Evolutionary conservation across 2,329 filamentous ascomycete species (phyloP), one percentile per base, ranked within the genome.

Genomic region (Fusarium dimerum): DNA sequence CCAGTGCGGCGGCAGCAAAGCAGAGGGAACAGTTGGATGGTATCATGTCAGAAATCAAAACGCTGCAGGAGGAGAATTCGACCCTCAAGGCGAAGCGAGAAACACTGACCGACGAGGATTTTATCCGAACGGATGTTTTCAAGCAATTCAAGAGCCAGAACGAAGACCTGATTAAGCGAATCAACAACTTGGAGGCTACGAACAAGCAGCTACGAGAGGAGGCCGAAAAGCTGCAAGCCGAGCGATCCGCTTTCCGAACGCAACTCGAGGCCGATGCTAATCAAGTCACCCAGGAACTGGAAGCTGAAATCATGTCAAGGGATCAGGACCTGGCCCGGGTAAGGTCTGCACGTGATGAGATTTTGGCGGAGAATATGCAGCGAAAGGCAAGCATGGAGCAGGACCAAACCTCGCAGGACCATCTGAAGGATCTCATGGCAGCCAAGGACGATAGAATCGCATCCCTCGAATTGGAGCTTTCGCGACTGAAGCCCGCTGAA

Each of bases 81-180:
- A 81, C 85, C 6, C 75, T 93, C 34, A 92, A 80, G 64, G 73
- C 77, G 15, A 80, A 86, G 68, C 78, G 89, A 44, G 86, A 90
- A 13, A 86, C 83, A 50, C 77, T 92, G 42, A 88, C 89, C 0
- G 94, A 99, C 65, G 94, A 99, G 57, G 94, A 99, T 64, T 97
- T 95, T 68, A 87, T 92, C 40, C 86, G 91, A 51, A 96, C 92
- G 5, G 92, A 97, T 64, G 81, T 96, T 3, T 99, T 96, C 80
- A 97, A 96, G 73, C 85, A 89, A 56, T 82, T 97, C 66, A 95
- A 92, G 73, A 83, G 82, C 20, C 91, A 97, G 65, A 90, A 95
- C 64, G 94, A 97, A 66, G 93, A 97, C 63, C 83, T 96, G 9
- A 91, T 97, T 62, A 93, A 90, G 70, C 87, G 91, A 38, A 86